Conservation (phyloP, 225 moss, liverwort and hornwort genomes). For the Marchantia paleacea region DNA sequence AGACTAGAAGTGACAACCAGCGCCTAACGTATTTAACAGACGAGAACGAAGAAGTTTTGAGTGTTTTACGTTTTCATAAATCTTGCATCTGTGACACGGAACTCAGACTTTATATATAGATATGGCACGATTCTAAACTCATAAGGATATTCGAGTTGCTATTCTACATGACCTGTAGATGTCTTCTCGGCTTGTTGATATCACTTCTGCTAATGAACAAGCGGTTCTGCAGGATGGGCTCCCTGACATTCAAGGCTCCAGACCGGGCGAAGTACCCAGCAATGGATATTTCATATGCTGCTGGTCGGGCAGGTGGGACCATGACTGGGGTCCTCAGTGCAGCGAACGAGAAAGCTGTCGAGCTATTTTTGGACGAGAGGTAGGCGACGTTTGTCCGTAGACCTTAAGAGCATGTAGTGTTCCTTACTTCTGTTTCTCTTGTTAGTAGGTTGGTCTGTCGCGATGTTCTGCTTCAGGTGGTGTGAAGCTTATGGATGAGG, state of each 20-base stretch:
- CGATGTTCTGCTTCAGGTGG: background rate
- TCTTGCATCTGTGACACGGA: background rate
- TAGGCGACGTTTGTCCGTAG: constrained; percentile 24
- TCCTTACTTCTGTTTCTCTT: background rate
- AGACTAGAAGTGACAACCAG: background rate
- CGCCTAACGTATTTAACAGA: background rate
- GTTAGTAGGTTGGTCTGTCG: background rate
- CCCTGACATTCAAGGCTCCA: constrained; percentile 75
- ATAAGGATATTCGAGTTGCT: no score
- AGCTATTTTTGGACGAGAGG: constrained; percentile 89
- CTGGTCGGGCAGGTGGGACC: constrained; percentile 93
- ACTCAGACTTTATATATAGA: background rate
- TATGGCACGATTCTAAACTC: background rate
- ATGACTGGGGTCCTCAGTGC: constrained; percentile 98
- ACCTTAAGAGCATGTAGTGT: background rate
- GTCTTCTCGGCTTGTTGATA: no score
- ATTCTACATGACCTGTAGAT: no score
- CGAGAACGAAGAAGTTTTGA: no score
- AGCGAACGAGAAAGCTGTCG: constrained; percentile 95
- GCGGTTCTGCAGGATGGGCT: constrained; percentile 64
- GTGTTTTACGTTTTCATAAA: no score
- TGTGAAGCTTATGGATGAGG: background rate
- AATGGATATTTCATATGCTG: constrained; percentile 80
- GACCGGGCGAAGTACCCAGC: constrained; percentile 83
- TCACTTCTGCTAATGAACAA: background rate